Conservation (phyloP, 208 protist genomes). For the Naegleria lovaniensis region DNA sequence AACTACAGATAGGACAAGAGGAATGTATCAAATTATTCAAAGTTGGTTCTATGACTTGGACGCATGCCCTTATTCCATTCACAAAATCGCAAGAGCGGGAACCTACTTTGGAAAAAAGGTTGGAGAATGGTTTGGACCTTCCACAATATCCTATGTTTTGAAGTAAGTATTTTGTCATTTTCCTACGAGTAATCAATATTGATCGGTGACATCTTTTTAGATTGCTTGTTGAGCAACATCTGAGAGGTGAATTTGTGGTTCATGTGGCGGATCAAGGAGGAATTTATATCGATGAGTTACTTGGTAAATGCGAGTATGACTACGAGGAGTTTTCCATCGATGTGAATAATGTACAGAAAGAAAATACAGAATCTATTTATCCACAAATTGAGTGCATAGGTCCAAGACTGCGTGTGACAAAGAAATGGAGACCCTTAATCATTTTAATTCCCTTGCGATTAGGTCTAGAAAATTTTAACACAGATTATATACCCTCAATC, state of each 20-base stretch:
- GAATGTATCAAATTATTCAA: background rate
- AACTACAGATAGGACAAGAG: conserved; percentile 18
- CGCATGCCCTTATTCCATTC: conserved; percentile 40
- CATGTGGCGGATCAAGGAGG: conserved; percentile 14
- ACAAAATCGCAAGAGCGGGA: conserved; percentile 34
- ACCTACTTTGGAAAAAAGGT: conserved; percentile 33
- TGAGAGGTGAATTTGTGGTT: background rate
- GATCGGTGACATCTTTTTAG: background rate
- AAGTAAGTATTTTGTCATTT: background rate
- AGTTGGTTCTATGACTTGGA: conserved; percentile 39
- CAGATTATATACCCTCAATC: conserved; percentile 31
- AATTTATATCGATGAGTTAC: conserved; percentile 27
- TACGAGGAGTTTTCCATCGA: background rate
- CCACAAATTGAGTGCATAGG: background rate
- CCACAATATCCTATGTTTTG: conserved; percentile 28
- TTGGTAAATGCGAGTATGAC: background rate
- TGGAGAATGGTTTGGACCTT: conserved; percentile 47
- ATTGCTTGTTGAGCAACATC: background rate
- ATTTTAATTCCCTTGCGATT: conserved; percentile 43
- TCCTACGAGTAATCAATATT: no score
- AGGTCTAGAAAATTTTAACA: conserved; percentile 39
- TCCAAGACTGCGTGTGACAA: background rate
- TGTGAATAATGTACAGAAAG: background rate
- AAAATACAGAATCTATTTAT: background rate
- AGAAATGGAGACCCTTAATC: conserved; percentile 40